These are phyloP conservation scores for Chenopodium berlandieri DNA, from an alignment of 148 eudicot species.

Conservation along the genomic window DNA sequence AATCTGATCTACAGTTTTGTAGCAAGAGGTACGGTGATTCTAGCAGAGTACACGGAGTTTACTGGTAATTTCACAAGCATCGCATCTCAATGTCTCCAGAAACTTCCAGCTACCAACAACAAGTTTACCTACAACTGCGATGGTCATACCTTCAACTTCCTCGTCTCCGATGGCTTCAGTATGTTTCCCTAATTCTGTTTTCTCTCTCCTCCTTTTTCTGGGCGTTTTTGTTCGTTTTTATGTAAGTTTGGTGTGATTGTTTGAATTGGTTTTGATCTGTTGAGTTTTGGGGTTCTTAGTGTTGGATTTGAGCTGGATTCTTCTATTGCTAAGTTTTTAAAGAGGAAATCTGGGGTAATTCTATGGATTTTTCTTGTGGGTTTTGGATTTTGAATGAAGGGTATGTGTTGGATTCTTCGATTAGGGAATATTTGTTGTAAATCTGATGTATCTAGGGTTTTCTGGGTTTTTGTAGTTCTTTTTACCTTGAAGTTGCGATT, in stretches of 20 bases:
- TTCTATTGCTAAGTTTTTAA: neutral
- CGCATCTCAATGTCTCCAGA: slow-evolving; percentile 52
- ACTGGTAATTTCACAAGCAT: slow-evolving; percentile 44
- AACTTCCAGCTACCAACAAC: slow-evolving; percentile 51
- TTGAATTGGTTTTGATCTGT: neutral
- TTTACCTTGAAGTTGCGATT: neutral
- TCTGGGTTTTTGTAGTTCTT: neutral
- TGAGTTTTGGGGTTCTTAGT: neutral
- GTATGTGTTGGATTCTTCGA: neutral
- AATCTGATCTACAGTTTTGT: slow-evolving; percentile 53
- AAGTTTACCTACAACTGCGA: slow-evolving; percentile 55
- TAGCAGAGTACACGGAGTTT: slow-evolving; percentile 51
- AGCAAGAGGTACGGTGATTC: slow-evolving; percentile 41
- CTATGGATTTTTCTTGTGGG: neutral
- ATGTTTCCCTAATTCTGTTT: neutral
- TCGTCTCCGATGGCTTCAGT: slow-evolving; percentile 55
- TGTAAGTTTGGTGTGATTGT: neutral
- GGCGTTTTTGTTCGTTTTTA: neutral
- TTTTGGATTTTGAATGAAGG: slow-evolving; percentile 6
- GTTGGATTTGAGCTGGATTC: neutral
- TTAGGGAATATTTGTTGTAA: neutral
- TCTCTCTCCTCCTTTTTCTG: neutral
- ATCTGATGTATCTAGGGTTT: neutral
- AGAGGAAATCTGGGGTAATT: neutral
- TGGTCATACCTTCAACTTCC: slow-evolving; percentile 52